Percentiles rank a stretch among this genome's conserved stretches.
These are phyloP conservation scores for Lodderomyces parapsilosis DNA, from an alignment of 1,139 yeast genomes.

Conservation along the genomic window DNA sequence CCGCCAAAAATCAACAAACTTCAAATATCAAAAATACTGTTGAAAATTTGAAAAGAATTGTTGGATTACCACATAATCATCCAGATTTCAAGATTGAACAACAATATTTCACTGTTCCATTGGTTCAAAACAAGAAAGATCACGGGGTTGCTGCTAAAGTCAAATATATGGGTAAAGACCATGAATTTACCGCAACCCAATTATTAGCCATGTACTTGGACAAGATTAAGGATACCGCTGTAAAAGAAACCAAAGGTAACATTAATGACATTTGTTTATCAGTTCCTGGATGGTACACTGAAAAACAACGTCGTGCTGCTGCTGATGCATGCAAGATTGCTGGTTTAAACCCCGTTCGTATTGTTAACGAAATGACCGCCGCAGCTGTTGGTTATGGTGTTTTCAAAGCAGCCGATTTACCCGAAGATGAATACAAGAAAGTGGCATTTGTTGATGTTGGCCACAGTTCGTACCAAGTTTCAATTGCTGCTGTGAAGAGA, in stretches of 20 bases:
- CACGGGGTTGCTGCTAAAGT: slow-evolving; percentile 76
- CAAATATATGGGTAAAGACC: slow-evolving; percentile 75
- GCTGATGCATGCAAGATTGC: slow-evolving; percentile 95
- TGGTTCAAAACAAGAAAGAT: slow-evolving; percentile 64
- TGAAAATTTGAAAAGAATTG: slow-evolving; percentile 86
- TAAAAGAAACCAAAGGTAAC: slow-evolving; percentile 76
- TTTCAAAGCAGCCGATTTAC: slow-evolving; percentile 92
- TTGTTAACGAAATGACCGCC: slow-evolving; percentile 95
- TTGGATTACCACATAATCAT: slow-evolving; percentile 75
- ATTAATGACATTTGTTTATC: slow-evolving; percentile 89
- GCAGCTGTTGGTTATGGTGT: slow-evolving; percentile 99
- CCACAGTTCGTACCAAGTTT: slow-evolving; percentile 90
- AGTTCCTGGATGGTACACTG: slow-evolving; percentile 97
- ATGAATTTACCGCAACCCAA: slow-evolving; percentile 83
- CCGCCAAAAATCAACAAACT: slow-evolving; percentile 94
- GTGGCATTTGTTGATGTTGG: slow-evolving; percentile 97
- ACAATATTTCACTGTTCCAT: slow-evolving; percentile 67
- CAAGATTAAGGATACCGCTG: slow-evolving; percentile 81
- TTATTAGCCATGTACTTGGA: slow-evolving; percentile 92
- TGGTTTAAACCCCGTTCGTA: slow-evolving; percentile 96
- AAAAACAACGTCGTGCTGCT: slow-evolving; percentile 94
- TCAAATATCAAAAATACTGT: slow-evolving; percentile 96
- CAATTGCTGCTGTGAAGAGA: slow-evolving; percentile 88
- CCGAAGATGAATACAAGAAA: slow-evolving; percentile 84
- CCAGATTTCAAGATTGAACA: slow-evolving; percentile 78